Percentiles rank a stretch among this genome's conserved stretches.
phyloP scores from a whole-genome alignment of 495 filamentous ascomycete genomes.

The Staphylotrichum longicolle region DNA sequence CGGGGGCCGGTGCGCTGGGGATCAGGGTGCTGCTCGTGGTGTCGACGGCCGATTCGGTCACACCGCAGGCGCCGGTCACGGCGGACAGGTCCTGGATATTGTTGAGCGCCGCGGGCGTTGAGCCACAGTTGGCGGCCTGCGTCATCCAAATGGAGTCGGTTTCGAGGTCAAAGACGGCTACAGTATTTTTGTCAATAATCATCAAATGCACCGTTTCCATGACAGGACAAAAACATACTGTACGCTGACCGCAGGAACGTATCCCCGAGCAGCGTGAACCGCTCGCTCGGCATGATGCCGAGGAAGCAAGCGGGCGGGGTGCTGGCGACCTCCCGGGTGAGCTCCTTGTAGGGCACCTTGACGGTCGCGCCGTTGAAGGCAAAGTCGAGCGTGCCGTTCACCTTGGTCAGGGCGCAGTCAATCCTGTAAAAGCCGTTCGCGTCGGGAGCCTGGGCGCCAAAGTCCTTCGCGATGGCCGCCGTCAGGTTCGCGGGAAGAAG shows the following conservation, averaged over 20 bases:
- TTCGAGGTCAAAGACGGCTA: conserved; percentile 50
- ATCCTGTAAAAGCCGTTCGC: conserved; percentile 61
- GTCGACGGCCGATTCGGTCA: conserved; percentile 8
- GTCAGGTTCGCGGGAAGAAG: conserved; percentile 72
- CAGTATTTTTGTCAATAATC: background rate
- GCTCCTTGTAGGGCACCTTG: conserved; percentile 58
- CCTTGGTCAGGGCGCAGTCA: conserved; percentile 64
- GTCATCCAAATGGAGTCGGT: conserved; percentile 45
- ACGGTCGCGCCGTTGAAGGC: conserved; percentile 68
- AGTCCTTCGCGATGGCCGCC: conserved; percentile 58
- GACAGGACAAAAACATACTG: conserved; percentile 38
- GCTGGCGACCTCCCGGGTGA: conserved; percentile 49
- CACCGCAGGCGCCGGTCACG: conserved; percentile 27
- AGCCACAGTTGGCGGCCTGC: conserved; percentile 48
- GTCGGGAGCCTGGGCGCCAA: conserved; percentile 55
- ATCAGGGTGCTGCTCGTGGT: conserved; percentile 10
- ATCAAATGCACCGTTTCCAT: no score
- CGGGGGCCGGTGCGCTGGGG: background rate
- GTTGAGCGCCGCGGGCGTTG: conserved; percentile 35
- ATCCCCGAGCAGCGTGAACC: conserved; percentile 74
- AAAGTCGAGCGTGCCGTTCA: conserved; percentile 69
- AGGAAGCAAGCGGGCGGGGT: conserved; percentile 61
- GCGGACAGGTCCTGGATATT: conserved; percentile 23
- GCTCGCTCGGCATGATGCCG: conserved; percentile 69
- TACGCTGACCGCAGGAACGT: conserved; percentile 92